phyloP scores from a whole-genome alignment of 2,329 filamentous ascomycete species.

The Claviceps monticola region DNA sequence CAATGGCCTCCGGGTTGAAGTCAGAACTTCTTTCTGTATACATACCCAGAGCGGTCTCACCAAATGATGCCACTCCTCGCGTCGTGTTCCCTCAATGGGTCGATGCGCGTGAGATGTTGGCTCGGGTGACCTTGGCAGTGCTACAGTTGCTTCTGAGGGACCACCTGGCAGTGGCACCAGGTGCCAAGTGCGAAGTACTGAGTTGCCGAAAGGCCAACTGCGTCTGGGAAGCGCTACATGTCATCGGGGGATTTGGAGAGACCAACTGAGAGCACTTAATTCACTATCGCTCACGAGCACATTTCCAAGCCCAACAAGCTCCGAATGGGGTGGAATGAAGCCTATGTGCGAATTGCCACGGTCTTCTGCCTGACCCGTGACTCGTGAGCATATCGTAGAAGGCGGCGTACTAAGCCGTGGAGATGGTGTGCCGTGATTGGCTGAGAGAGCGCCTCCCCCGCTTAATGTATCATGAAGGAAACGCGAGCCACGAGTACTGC shows the following conservation, averaged over 20 bases:
- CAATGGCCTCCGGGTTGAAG: background rate
- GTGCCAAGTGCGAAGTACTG: background rate
- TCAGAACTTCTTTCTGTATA: no score
- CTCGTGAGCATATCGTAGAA: conserved; percentile 9
- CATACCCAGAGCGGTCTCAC: no score
- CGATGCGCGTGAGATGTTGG: background rate
- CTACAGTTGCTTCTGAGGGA: background rate
- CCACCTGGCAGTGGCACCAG: background rate
- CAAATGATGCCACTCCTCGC: background rate
- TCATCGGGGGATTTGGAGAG: background rate
- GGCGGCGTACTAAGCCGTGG: conserved; percentile 7
- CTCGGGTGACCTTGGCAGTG: background rate
- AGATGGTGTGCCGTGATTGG: conserved; percentile 18
- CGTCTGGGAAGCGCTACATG: background rate
- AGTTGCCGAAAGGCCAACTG: background rate
- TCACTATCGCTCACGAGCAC: background rate
- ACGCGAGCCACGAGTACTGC: conserved; percentile 11
- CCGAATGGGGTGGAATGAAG: background rate
- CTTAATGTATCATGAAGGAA: conserved; percentile 26
- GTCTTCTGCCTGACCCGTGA: background rate
- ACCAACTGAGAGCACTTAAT: background rate
- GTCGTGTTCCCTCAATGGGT: background rate
- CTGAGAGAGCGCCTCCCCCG: conserved; percentile 15
- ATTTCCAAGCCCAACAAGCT: background rate
- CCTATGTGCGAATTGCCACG: background rate